Base-by-base conservation (phyloP, 139 green algal genomes). In the Dunaliella sp. region DNA sequence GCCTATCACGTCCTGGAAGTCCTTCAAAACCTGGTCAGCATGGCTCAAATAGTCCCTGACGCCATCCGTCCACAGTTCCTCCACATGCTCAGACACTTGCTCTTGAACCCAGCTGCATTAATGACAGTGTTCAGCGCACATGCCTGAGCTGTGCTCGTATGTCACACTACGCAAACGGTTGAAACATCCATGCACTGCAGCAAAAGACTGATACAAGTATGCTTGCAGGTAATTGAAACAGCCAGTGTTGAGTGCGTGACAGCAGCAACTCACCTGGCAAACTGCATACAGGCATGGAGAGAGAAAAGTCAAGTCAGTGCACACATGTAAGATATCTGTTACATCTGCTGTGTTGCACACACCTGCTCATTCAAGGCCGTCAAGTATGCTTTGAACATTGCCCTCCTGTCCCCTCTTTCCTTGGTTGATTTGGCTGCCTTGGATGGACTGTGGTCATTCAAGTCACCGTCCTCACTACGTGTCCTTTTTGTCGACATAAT, bases 1-100 rank as follows among this genome's bases (percentile, higher is more conserved):
- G 77, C 89, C 80, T 25, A 92, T 25, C 25, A 94, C 87, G n/a
- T 94, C 89, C n/a, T 87, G 80, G 78, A 84, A 94, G n/a, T 94
- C 91, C 0, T 32, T 21, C 48, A 91, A 33, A 24, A 94, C 80
- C 38, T 88, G 30, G 80, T 91, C 86, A 48, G 89, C 86, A 73
- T 94, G 81, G 36, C 80, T 79, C 1, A 94, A 1, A 77, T 93
- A 94, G 80, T 94, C 89, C 76, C 90, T 83, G 0, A 92, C 91
- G 0, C 91, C 91, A 37, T 89, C 88, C 1, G 59, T 90, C 91
- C 91, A 94, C 73, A 93, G 57, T 78, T 92, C 89, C 21, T 75
- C 86, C 0, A 38, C 36, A 1, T 89, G 38, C 21, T 77, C 12
- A 24, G 48, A 57, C 25, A 48, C 75, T 32, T 88, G 86, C 28